Evolutionary conservation across 345 rosid genomes (phyloP), one percentile per base, ranked within the genome.

Genomic region (Hibiscus syriacus): DNA sequence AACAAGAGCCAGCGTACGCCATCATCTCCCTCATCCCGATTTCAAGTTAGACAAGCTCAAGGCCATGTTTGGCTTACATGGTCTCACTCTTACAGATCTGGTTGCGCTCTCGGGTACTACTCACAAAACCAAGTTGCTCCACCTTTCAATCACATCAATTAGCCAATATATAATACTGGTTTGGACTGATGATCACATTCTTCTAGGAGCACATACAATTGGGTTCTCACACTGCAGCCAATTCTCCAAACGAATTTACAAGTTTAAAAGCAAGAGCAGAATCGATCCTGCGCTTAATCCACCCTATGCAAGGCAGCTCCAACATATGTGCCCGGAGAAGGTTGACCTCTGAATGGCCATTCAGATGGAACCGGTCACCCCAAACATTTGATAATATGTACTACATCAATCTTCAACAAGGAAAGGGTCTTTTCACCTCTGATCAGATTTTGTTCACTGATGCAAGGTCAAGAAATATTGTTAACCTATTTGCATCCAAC

Each of bases 171-270:
- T 7, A 17, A 7, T 49, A 49, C 53, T 48, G 7, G 13, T 55
- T 26, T 55, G 34, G 41, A 16, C 14, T 62, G 22, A 34, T 34
- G 38, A 6, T 34, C 38, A 34, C 7, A 34, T 34, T 34, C 38
- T 34, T 34, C 38, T 61, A 62, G 73, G 67, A 6, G 72, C 76
- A 19, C 77, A 73, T 65, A 73, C 77, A 17, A 60, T 73, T 27
- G 76, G 76, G 30, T 73, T 73, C 72, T 73, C 72, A 17, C 72
- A 73, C 56, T 73, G 76, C 36, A 48, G 14, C 67, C 57, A 71
- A 6, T 58, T 73, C 53, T 38, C 72, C 55, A 43, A 22, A 34
- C 25, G 76, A 25, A 38, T 73, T 38, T 68, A 73, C 69, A 39
- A 54, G 27, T 73, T 41, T n/a, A 43, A 45, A 19, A 34, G 57